These are phyloP conservation scores for Grammothele lineata DNA, from an alignment of 768 basidiomycete genomes.

Conservation along the genomic window DNA sequence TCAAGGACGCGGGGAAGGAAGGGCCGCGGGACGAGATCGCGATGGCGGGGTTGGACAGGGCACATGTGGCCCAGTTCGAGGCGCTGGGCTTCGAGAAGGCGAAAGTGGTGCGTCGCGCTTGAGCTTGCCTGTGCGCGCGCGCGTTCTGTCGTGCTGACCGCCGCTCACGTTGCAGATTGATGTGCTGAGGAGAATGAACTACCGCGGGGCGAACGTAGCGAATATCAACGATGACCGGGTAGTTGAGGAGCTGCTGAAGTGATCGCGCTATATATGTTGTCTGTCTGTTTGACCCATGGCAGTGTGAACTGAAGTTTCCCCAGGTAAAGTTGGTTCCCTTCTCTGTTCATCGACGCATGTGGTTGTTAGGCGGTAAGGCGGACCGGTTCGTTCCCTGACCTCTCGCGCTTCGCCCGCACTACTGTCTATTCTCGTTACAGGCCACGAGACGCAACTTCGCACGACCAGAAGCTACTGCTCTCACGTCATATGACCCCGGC, in stretches of 20 bases:
- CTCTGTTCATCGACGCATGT: too few relatives aligned
- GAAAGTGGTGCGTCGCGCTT: constrained; percentile 70
- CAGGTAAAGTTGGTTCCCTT: too few relatives aligned
- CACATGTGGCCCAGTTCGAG: constrained; percentile 83
- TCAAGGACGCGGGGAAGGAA: constrained; percentile 12
- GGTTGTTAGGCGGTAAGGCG: too few relatives aligned
- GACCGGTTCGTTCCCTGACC: too few relatives aligned
- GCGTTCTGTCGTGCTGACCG: background rate
- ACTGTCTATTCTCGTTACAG: too few relatives aligned
- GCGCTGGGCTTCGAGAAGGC: constrained; percentile 74
- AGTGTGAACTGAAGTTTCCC: too few relatives aligned
- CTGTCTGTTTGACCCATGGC: too few relatives aligned
- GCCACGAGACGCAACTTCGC: too few relatives aligned
- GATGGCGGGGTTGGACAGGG: constrained; percentile 76
- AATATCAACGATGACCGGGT: constrained; percentile 81
- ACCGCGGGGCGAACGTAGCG: constrained; percentile 76
- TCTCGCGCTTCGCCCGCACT: too few relatives aligned
- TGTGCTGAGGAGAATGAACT: constrained; percentile 82
- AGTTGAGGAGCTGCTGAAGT: constrained; percentile 82
- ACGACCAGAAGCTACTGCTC: too few relatives aligned
- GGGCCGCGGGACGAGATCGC: constrained; percentile 44
- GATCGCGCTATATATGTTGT: constrained; percentile 8
- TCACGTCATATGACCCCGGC: too few relatives aligned
- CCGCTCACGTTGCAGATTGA: constrained; percentile 56
- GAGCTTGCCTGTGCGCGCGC: background rate